Evolutionary conservation across 495 filamentous ascomycete species (phyloP).

Genomic region (Terfezia boudieri): DNA sequence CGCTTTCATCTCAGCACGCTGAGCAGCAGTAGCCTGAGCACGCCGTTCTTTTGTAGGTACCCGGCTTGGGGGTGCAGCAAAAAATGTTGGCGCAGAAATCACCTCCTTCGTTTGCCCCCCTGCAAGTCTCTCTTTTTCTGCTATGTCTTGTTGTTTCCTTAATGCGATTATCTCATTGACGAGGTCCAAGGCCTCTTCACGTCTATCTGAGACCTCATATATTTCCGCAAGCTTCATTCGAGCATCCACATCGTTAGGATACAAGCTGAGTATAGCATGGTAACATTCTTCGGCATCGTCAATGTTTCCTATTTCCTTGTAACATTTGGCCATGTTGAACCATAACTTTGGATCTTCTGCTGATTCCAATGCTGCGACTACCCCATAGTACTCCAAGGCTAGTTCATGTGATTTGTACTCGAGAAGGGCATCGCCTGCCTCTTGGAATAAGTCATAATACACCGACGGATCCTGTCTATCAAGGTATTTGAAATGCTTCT

Average conservation of each 20-base stretch:
- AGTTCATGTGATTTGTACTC: conserved; percentile 31
- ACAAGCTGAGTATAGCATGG: conserved; percentile 42
- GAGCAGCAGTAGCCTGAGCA: conserved; percentile 9
- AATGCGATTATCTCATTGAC: conserved; percentile 50
- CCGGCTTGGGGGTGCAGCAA: conserved; percentile 15
- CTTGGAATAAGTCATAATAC: conserved; percentile 55
- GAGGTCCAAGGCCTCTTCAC: conserved; percentile 47
- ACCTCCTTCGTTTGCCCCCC: conserved; percentile 2
- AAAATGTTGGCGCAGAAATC: conserved; percentile 12
- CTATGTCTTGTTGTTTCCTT: conserved; percentile 23
- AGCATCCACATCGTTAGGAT: conserved; percentile 44
- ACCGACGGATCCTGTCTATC: conserved; percentile 25
- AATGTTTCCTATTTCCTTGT: conserved; percentile 34
- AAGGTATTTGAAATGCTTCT: conserved; percentile 27
- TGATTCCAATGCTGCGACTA: conserved; percentile 30
- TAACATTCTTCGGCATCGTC: conserved; percentile 55
- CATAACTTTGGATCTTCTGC: conserved; percentile 33
- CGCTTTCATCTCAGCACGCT: conserved; percentile 22
- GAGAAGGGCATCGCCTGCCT: conserved; percentile 45
- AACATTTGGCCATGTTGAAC: conserved; percentile 53
- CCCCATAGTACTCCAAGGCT: conserved; percentile 52
- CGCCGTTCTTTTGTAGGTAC: conserved; percentile 9
- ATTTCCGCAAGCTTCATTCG: conserved; percentile 56
- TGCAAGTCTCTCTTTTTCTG: conserved; percentile 16
- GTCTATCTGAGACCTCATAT: conserved; percentile 46